These are phyloP conservation scores for Tirmania nivea DNA, from an alignment of 495 filamentous ascomycete genomes.

Conservation along the genomic window DNA sequence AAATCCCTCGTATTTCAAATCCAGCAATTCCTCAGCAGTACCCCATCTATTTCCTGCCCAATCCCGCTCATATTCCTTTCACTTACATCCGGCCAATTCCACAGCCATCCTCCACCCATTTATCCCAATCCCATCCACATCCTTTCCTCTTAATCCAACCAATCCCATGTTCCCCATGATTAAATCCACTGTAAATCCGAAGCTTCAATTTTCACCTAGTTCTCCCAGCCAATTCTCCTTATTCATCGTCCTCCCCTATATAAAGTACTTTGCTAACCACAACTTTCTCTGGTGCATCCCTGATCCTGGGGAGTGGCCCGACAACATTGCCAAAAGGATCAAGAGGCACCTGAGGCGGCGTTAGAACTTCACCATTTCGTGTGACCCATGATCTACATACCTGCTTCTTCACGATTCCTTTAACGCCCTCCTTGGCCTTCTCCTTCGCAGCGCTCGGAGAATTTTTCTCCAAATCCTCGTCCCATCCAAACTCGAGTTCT, in stretches of 20 bases:
- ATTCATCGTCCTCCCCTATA: not conserved
- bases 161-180: not conserved
- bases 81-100: too few species aligned
- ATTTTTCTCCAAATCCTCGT: not conserved
- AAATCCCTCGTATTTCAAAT: not conserved
- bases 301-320: not conserved
- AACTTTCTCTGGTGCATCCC: not conserved
- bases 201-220: not conserved
- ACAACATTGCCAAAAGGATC: not conserved
- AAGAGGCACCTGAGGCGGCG: not conserved
- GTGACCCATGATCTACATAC: not conserved
- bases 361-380: not conserved
- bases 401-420: not conserved
- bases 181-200: not conserved
- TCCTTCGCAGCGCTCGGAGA: not conserved
- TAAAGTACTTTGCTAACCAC: not conserved
- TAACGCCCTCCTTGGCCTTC: not conserved
- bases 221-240: not conserved
- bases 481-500: not conserved
- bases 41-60: not conserved
- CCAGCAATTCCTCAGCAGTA: not conserved
- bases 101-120: too few species aligned
- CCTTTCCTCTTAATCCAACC: not conserved
- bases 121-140: not conserved
- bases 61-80: not conserved